Conservation (phyloP, 2,329 filamentous ascomycete species). For the Beauveria caledonica region DNA sequence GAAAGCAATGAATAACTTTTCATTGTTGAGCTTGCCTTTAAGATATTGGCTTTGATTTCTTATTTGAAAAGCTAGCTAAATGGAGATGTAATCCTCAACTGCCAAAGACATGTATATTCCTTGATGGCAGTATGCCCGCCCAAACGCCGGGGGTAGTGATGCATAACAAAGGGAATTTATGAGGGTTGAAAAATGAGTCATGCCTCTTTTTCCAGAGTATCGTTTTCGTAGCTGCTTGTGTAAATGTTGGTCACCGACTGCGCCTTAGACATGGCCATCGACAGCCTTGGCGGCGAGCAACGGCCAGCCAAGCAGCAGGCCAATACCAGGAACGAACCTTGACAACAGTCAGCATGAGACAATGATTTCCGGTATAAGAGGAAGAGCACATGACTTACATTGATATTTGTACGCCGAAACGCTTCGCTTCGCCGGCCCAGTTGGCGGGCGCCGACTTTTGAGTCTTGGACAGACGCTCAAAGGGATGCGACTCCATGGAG, state of each 20-base stretch:
- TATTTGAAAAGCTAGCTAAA: not conserved
- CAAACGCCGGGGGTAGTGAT: constrained; percentile 1
- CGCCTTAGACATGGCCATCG: constrained; percentile 24
- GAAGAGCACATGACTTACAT: constrained; percentile 21
- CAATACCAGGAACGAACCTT: constrained; percentile 28
- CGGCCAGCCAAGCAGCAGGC: constrained; percentile 28
- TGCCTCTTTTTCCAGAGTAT: not conserved
- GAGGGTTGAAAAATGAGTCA: not conserved
- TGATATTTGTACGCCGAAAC: constrained; percentile 22
- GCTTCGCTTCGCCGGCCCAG: constrained; percentile 25
- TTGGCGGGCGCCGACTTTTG: constrained; percentile 22
- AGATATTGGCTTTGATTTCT: not conserved
- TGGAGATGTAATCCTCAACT: not conserved
- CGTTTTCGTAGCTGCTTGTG: not conserved
- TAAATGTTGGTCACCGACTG: too few species aligned
- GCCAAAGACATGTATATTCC: not conserved
- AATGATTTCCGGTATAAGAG: not conserved
- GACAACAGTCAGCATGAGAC: constrained; percentile 12
- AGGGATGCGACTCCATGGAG: constrained; percentile 28
- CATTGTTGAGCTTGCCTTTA: too few species aligned
- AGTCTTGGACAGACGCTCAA: constrained; percentile 24
- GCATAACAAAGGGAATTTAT: not conserved
- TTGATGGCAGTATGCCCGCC: not conserved
- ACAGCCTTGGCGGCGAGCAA: constrained; percentile 20
- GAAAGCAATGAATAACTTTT: too few species aligned